These are phyloP conservation scores for Rhizopogon vesiculosus DNA, from an alignment of 768 basidiomycete species.

Conservation along the genomic window DNA sequence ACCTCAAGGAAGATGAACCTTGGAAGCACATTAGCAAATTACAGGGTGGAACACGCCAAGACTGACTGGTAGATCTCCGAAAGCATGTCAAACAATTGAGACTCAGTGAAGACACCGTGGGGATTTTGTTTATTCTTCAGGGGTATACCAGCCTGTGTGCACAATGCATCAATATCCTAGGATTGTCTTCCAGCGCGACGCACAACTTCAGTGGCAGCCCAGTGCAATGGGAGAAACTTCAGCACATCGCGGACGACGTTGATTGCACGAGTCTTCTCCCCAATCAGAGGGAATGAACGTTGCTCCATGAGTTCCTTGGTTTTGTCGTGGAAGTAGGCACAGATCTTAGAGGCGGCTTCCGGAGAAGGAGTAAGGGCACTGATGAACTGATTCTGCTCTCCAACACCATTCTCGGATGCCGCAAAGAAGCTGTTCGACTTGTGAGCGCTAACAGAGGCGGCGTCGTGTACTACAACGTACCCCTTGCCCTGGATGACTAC, in stretches of 20 bases:
- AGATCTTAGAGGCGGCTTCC: conserved; percentile 45
- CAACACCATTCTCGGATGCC: conserved; percentile 35
- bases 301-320: conserved; percentile 53
- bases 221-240: conserved; percentile 58
- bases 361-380: conserved; percentile 45
- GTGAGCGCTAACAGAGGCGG: conserved; percentile 3
- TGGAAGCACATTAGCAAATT: background rate
- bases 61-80: conserved; percentile 65
- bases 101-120: conserved; percentile 57
- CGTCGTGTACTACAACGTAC: conserved; percentile 28
- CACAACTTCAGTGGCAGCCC: conserved; percentile 69
- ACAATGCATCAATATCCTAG: background rate
- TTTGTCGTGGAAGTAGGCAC: conserved; percentile 60
- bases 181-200: conserved; percentile 15
- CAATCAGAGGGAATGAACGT: conserved; percentile 54
- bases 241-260: conserved; percentile 71
- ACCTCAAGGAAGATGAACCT: conserved; percentile 78
- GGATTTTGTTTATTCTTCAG: conserved; percentile 53
- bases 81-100: conserved; percentile 58
- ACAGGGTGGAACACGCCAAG: too few relatives aligned
- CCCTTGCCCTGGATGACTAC: conserved; percentile 57
- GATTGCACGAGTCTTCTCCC: conserved; percentile 46
- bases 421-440: conserved; percentile 58
- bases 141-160: conserved; percentile 58
- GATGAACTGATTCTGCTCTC: conserved; percentile 44